phyloP scores from a whole-genome alignment of 2,329 filamentous ascomycete species.

The Herpotrichia juniperi region DNA sequence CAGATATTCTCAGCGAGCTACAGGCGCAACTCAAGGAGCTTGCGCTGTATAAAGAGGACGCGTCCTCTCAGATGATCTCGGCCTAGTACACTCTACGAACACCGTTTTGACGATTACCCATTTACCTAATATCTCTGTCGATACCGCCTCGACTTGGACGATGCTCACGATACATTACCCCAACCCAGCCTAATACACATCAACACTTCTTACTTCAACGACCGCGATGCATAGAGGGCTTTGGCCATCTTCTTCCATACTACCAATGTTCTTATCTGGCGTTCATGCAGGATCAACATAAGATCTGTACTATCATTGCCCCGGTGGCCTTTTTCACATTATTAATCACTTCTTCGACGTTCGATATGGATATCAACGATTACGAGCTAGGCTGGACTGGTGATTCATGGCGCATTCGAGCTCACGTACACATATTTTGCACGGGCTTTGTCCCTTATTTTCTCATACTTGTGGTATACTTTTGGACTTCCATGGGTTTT shows the following conservation, averaged over 20 bases:
- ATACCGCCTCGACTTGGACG: slow-evolving; percentile 7
- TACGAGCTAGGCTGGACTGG: not conserved
- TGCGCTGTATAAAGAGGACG: slow-evolving; percentile 47
- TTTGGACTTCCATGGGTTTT: not conserved
- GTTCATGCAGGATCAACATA: slow-evolving; percentile 1
- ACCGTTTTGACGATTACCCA: not conserved
- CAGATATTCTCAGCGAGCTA: slow-evolving; percentile 69
- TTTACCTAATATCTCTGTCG: slow-evolving; percentile 11
- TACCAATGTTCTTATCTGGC: slow-evolving; percentile 7
- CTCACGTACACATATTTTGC: not conserved
- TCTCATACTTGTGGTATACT: slow-evolving; percentile 2
- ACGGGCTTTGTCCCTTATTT: not conserved
- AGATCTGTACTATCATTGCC: slow-evolving; percentile 11
- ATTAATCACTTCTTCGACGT: slow-evolving; percentile 1
- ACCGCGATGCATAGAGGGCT: not conserved
- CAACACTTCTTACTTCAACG: not conserved
- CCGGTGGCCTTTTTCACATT: slow-evolving; percentile 7
- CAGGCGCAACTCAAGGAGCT: slow-evolving; percentile 68
- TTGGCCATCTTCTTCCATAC: not conserved
- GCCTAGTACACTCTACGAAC: slow-evolving; percentile 10
- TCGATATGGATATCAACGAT: slow-evolving; percentile 5
- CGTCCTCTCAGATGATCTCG: slow-evolving; percentile 22
- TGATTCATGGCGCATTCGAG: not conserved
- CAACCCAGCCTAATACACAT: not conserved
- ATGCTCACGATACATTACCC: slow-evolving; percentile 15